phyloP scores from a whole-genome alignment of 441 rosid genomes.

The Croton setiger region DNA sequence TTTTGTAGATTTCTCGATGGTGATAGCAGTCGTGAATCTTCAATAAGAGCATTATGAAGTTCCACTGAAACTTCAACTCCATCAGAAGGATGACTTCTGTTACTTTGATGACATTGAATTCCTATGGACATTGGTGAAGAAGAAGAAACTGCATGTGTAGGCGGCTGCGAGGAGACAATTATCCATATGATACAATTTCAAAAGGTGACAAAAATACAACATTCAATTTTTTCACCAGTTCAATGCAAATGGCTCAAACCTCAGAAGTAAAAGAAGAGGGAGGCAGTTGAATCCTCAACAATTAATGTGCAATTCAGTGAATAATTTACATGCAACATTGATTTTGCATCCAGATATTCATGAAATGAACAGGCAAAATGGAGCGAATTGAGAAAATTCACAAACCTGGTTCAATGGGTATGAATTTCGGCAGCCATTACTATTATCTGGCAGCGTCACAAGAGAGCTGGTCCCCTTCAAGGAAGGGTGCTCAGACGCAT shows the following conservation, averaged over 20 bases:
- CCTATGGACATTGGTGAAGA: background rate
- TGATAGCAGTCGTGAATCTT: background rate
- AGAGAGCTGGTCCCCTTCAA: conserved; percentile 9
- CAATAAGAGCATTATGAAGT: background rate
- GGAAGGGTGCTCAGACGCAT: conserved; percentile 2
- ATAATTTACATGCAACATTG: background rate
- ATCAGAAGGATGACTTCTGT: conserved; percentile 11
- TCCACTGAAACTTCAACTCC: conserved; percentile 15
- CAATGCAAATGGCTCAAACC: background rate
- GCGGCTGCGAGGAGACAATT: conserved; percentile 3
- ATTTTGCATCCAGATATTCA: background rate
- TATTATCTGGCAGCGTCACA: conserved; percentile 13
- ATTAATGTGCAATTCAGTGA: background rate
- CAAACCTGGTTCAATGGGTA: conserved; percentile 21
- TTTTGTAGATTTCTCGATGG: conserved; percentile 2
- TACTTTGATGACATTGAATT: background rate
- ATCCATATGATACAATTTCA: background rate
- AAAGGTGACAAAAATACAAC: background rate
- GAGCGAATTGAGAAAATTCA: conserved; percentile 4
- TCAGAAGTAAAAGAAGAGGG: no score
- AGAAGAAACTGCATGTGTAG: background rate
- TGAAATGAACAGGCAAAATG: background rate
- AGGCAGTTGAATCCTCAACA: background rate
- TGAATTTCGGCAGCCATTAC: conserved; percentile 5
- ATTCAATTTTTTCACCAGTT: background rate